phyloP scores from a whole-genome alignment of 1,139 yeast species.

The Taphrina deformans region DNA sequence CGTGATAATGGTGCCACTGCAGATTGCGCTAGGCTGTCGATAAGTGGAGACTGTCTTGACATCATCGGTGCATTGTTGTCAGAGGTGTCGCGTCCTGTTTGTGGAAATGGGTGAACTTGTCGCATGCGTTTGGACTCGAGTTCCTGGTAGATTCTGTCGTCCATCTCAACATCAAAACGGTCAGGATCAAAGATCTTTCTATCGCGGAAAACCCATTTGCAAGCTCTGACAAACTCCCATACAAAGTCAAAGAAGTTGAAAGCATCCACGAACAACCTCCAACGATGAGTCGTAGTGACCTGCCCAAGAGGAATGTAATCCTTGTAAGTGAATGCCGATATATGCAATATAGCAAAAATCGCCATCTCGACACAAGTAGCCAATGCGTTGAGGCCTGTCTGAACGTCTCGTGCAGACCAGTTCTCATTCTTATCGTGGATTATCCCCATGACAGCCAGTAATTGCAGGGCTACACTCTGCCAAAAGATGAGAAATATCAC shows the following conservation, averaged over 20 bases:
- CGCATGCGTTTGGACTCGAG: not conserved
- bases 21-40: too few relatives aligned
- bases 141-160: not conserved
- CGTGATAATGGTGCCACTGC: too few relatives aligned
- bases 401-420: conserved; percentile 11
- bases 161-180: not conserved
- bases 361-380: conserved; percentile 12
- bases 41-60: too few relatives aligned
- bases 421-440: not conserved
- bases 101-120: not conserved
- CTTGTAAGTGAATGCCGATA: conserved; percentile 8
- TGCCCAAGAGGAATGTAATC: not conserved
- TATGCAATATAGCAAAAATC: not conserved
- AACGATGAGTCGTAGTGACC: conserved; percentile 1
- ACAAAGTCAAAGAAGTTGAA: conserved; percentile 4
- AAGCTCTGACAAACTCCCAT: not conserved
- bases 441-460: not conserved
- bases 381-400: conserved; percentile 14
- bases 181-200: not conserved
- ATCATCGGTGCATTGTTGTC: too few relatives aligned
- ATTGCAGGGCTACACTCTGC: conserved; percentile 2
- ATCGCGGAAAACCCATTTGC: not conserved
- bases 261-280: conserved; percentile 8
- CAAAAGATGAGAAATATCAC: conserved; percentile 17
- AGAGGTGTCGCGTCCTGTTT: not conserved